Evolutionary conservation across 1,284 basidiomycete species (phyloP).

Genomic region (Trichosporon asahii): DNA sequence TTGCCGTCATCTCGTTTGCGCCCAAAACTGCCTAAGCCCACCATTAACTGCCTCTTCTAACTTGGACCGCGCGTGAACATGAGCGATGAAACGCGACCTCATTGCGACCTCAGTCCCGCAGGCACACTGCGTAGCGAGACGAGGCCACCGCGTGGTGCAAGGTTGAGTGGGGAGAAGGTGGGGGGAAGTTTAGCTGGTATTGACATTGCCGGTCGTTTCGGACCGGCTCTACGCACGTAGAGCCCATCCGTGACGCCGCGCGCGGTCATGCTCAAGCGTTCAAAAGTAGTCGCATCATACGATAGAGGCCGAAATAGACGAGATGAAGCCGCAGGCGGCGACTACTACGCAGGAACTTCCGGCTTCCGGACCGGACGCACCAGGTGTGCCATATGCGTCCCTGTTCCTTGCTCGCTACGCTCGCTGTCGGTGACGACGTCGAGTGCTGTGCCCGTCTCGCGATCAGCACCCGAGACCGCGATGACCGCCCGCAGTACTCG

Average conservation of each 20-base stretch:
- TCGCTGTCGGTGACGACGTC: background rate
- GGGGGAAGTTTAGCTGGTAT: background rate
- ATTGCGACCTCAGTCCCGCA: background rate
- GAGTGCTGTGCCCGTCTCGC: background rate
- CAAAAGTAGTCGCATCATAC: background rate
- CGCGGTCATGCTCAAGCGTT: background rate
- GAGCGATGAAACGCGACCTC: background rate
- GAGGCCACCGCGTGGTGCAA: background rate
- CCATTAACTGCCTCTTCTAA: background rate
- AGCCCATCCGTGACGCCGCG: background rate
- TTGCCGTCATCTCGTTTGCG: slow-evolving; percentile 45
- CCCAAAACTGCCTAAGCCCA: background rate
- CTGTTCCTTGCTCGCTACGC: background rate
- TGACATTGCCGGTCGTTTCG: background rate
- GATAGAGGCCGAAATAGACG: background rate
- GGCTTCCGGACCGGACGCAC: background rate
- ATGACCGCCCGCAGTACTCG: background rate
- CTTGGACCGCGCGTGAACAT: background rate
- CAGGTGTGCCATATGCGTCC: no score
- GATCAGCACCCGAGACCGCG: background rate
- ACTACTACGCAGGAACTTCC: background rate
- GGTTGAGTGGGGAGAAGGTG: background rate
- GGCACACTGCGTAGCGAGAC: background rate
- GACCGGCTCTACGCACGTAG: background rate
- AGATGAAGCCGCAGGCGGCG: background rate